phyloP scores from a whole-genome alignment of 208 protist genomes.

The Acanthamoeba culbertsoni region DNA sequence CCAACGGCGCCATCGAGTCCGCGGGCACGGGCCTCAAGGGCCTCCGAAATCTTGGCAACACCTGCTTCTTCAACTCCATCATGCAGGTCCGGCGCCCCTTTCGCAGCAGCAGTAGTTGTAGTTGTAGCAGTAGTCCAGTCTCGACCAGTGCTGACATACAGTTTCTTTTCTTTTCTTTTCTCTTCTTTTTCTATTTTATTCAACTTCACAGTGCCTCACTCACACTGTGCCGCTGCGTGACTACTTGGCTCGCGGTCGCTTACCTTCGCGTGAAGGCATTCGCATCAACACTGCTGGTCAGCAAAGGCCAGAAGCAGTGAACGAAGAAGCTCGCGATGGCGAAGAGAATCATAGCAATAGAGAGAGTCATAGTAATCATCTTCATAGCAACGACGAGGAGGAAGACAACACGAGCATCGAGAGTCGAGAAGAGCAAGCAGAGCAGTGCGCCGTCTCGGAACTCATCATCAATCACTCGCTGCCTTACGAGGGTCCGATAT shows the following conservation, averaged over 20 bases:
- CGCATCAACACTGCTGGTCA: too few species aligned
- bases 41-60: constrained; percentile 72
- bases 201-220: background rate
- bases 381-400: background rate
- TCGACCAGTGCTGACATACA: background rate
- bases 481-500: background rate
- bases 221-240: background rate
- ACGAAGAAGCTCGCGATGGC: too few species aligned
- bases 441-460: background rate
- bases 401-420: background rate
- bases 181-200: background rate
- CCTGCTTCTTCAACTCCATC: constrained; percentile 75
- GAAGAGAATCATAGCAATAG: too few species aligned
- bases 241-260: background rate
- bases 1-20: background rate
- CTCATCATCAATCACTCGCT: background rate
- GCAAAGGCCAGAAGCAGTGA: too few species aligned
- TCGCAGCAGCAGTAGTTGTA: constrained; percentile 17
- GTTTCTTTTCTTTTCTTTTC: background rate
- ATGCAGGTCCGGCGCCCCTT: constrained; percentile 69
- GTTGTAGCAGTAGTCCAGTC: constrained; percentile 1
- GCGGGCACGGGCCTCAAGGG: constrained; percentile 62
- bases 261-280: background rate
- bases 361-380: too few species aligned
- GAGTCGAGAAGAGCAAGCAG: background rate